These are phyloP conservation scores for Dillenia turbinata DNA, from an alignment of 164 flowering plant genomes.

Conservation along the genomic window DNA sequence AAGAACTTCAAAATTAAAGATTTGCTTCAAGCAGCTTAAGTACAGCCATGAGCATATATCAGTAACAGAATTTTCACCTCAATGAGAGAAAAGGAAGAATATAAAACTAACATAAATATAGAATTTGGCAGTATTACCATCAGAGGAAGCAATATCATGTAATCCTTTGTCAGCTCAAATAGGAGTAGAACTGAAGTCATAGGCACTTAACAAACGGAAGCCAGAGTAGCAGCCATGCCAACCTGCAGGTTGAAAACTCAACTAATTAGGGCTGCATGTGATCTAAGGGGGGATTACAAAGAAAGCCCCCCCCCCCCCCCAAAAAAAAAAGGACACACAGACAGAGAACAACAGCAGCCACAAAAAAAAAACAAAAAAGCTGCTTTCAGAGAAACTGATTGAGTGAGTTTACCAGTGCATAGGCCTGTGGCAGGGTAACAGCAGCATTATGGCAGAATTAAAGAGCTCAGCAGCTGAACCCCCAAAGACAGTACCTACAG, in stretches of 20 bases:
- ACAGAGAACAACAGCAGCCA: not conserved
- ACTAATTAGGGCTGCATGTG: too few species aligned
- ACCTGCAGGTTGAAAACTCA: slow-evolving; percentile 44
- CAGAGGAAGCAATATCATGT: slow-evolving; percentile 94
- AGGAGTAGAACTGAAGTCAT: slow-evolving; percentile 93
- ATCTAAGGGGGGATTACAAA: too few species aligned
- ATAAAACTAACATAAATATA: not conserved
- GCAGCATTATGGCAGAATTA: slow-evolving; percentile 92
- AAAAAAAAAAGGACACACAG: too few species aligned
- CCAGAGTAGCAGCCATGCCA: slow-evolving; percentile 99
- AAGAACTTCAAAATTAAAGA: too few species aligned
- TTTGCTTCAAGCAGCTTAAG: too few species aligned
- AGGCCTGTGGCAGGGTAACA: slow-evolving; percentile 97
- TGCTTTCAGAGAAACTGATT: not conserved
- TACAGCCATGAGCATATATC: not conserved
- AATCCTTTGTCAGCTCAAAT: slow-evolving; percentile 97
- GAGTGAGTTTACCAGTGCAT: slow-evolving; percentile 66
- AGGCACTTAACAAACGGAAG: slow-evolving; percentile 96
- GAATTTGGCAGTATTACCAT: slow-evolving; percentile 47
- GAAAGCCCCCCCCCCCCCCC: too few species aligned
- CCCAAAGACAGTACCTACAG: slow-evolving; percentile 98
- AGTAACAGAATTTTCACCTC: not conserved
- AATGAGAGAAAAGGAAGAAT: not conserved
- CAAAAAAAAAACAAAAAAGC: not conserved
- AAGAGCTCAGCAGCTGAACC: slow-evolving; percentile 91